These are phyloP conservation scores for Suillus subaureus DNA, from an alignment of 768 basidiomycete genomes.

Conservation along the genomic window DNA sequence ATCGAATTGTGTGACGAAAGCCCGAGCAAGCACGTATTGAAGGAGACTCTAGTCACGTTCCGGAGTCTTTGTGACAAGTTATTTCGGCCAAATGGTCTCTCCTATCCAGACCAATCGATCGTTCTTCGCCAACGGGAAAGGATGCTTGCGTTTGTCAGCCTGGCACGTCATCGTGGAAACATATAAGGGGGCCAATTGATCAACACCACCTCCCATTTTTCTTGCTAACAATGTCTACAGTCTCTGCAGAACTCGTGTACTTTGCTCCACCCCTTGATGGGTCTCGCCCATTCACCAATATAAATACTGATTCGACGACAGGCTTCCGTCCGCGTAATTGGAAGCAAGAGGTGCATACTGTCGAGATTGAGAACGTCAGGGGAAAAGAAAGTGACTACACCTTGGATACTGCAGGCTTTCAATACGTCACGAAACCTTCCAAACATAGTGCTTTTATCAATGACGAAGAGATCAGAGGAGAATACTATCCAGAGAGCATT, in stretches of 20 bases:
- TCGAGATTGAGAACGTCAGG: conserved; percentile 55
- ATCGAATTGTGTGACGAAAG: not conserved
- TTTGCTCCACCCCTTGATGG: conserved; percentile 41
- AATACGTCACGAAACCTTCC: conserved; percentile 40
- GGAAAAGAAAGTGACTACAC: conserved; percentile 47
- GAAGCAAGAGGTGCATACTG: conserved; percentile 25
- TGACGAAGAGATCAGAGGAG: conserved; percentile 52
- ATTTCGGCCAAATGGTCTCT: not conserved
- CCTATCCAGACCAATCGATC: not conserved
- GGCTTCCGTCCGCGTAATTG: conserved; percentile 44
- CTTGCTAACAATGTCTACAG: conserved; percentile 1
- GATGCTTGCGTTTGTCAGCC: not conserved
- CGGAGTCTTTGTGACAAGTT: not conserved
- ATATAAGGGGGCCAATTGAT: not conserved
- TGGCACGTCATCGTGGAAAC: not conserved
- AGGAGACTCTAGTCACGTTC: not conserved
- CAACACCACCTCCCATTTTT: not conserved
- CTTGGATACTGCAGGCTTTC: conserved; percentile 57
- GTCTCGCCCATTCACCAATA: conserved; percentile 39
- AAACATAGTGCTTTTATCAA: conserved; percentile 50
- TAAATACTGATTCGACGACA: conserved; percentile 36
- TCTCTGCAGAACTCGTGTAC: conserved; percentile 39
- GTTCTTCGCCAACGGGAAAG: too few relatives aligned
- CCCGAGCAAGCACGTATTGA: not conserved
- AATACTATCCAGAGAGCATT: conserved; percentile 64